Percentiles rank a stretch among this genome's conserved stretches.
These are phyloP conservation scores for Boletales sp. DNA, from an alignment of 768 basidiomycete species.

Conservation along the genomic window DNA sequence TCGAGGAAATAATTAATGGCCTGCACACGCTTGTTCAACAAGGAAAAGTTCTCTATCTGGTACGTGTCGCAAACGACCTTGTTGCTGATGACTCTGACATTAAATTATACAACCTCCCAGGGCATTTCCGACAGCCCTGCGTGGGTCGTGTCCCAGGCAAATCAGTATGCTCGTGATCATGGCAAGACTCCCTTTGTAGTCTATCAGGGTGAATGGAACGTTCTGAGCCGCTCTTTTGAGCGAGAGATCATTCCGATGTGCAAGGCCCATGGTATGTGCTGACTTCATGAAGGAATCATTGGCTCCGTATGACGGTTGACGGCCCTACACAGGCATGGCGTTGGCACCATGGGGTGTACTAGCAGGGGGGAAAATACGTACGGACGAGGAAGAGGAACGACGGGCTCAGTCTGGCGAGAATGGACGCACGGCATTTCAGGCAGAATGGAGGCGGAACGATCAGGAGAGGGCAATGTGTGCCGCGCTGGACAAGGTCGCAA, in stretches of 20 bases:
- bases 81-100: background rate
- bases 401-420: background rate
- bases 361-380: background rate
- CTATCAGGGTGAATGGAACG: background rate
- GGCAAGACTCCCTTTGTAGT: background rate
- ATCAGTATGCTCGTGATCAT: background rate
- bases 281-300: background rate
- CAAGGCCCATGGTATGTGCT: background rate
- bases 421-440: background rate
- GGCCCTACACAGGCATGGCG: background rate
- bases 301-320: background rate
- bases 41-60: constrained; percentile 44
- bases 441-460: background rate
- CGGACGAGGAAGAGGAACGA: background rate
- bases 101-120: background rate
- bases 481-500: background rate
- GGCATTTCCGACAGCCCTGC: background rate
- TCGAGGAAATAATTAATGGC: constrained; percentile 44
- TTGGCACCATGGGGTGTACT: background rate
- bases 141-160: background rate
- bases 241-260: background rate
- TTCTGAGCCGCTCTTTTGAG: background rate
- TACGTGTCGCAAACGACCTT: background rate
- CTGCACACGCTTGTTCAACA: constrained; percentile 41
- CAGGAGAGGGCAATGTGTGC: background rate